A percentile compares a stretch with the other conserved stretches of the same genome.
These are phyloP conservation scores for Flaveria brownii DNA, from an alignment of 129 eudicot genomes.

Conservation along the genomic window DNA sequence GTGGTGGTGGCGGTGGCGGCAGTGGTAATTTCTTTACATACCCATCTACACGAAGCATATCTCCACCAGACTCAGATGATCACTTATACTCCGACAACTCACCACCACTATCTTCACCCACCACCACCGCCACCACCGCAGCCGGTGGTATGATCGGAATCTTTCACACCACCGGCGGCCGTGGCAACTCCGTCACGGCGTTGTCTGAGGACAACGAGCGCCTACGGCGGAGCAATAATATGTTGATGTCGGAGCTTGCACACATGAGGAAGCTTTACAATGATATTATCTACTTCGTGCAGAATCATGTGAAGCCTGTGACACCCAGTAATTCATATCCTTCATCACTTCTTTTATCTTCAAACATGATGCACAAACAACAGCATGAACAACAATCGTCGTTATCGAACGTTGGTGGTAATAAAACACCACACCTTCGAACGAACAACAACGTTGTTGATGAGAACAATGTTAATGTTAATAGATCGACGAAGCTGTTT, in stretches of 20 bases:
- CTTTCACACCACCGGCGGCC: slow-evolving; percentile 6
- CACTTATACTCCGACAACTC: slow-evolving; percentile 51
- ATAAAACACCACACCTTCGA: slow-evolving; percentile 13
- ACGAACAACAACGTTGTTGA: slow-evolving; percentile 19
- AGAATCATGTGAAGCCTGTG: slow-evolving; percentile 89
- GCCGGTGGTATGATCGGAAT: slow-evolving; percentile 31
- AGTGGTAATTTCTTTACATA: slow-evolving; percentile 50
- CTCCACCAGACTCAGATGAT: slow-evolving; percentile 86
- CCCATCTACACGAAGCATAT: slow-evolving; percentile 57
- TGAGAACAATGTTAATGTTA: slow-evolving; percentile 23
- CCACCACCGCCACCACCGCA: slow-evolving; percentile 21
- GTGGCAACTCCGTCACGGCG: slow-evolving; percentile 52
- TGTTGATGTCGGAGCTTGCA: slow-evolving; percentile 81
- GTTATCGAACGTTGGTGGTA: slow-evolving; percentile 4
- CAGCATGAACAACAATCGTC: neutral
- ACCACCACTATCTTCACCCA: slow-evolving; percentile 56
- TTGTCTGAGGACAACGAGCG: slow-evolving; percentile 84
- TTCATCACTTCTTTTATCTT: slow-evolving; percentile 37
- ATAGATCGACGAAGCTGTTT: slow-evolving; percentile 58
- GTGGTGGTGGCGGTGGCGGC: no score
- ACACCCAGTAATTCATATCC: slow-evolving; percentile 63
- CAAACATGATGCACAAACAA: slow-evolving; percentile 20
- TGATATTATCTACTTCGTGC: slow-evolving; percentile 92
- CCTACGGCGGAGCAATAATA: slow-evolving; percentile 70
- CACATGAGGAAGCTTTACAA: slow-evolving; percentile 91